Evolutionary conservation across 768 basidiomycete genomes (phyloP).

Genomic region (Tremella mesenterica): DNA sequence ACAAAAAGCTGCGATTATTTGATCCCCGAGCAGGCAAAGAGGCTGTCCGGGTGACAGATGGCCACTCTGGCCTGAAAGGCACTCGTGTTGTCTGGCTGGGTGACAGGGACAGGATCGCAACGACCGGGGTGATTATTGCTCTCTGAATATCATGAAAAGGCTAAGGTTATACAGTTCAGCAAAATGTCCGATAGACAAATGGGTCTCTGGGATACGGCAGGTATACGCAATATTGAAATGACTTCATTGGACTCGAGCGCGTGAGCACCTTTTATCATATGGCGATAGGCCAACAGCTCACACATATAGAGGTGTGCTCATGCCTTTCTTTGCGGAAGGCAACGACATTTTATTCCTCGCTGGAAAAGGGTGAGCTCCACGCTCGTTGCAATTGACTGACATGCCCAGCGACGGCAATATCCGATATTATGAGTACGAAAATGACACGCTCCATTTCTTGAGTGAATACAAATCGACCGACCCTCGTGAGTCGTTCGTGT

Average conservation of each 20-base stretch:
- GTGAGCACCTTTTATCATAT: constrained; percentile 12
- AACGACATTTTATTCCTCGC: constrained; percentile 86
- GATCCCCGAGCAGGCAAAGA: constrained; percentile 76
- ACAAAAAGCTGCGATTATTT: constrained; percentile 84
- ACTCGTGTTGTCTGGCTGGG: constrained; percentile 86
- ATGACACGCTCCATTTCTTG: constrained; percentile 60
- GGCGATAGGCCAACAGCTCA: constrained; percentile 10
- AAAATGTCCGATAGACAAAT: constrained; percentile 93
- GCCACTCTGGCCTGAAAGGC: constrained; percentile 89
- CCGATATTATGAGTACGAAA: constrained; percentile 80
- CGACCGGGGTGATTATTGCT: constrained; percentile 69
- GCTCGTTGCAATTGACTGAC: not conserved
- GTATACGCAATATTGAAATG: constrained; percentile 67
- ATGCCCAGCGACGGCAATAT: constrained; percentile 82
- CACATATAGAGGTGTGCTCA: constrained; percentile 60
- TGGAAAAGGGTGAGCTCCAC: constrained; percentile 65
- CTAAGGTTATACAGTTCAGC: constrained; percentile 53
- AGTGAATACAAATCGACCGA: constrained; percentile 80
- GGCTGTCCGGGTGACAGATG: constrained; percentile 72
- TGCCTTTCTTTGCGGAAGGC: constrained; percentile 91
- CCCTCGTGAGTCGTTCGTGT: constrained; percentile 50
- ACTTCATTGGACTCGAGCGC: constrained; percentile 76
- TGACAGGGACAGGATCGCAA: constrained; percentile 74
- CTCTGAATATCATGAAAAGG: not conserved
- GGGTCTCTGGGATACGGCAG: constrained; percentile 76